Percentiles rank a stretch among this genome's conserved stretches.
Evolutionary conservation across 148 eudicot species (phyloP).

Genomic region (Rhododendron simsii): DNA sequence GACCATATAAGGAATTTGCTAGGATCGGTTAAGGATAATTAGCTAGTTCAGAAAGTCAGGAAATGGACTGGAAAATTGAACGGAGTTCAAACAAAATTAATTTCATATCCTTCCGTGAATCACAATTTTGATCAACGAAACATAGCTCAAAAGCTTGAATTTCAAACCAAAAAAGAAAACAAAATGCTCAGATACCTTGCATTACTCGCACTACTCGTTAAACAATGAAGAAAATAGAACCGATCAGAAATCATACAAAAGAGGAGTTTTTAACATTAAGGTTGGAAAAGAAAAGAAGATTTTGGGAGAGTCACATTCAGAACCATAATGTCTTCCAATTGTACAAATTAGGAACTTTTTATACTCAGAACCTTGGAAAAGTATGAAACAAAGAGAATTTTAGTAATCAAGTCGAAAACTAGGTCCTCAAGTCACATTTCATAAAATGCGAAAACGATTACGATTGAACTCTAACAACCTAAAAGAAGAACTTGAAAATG

Average conservation of each 20-base stretch:
- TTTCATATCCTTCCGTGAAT: background rate
- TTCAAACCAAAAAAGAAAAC: background rate
- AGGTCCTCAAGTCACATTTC: conserved; percentile 11
- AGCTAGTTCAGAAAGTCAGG: background rate
- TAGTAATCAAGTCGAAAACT: background rate
- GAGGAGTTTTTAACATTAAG: background rate
- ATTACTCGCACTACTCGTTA: background rate
- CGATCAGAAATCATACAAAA: background rate
- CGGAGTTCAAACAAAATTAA: background rate
- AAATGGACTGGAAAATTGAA: background rate
- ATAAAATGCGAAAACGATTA: background rate
- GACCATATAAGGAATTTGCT: background rate
- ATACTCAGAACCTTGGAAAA: background rate
- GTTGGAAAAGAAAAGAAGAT: background rate
- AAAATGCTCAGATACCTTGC: background rate
- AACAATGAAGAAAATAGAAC: background rate
- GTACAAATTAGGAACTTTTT: background rate
- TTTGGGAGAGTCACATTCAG: background rate
- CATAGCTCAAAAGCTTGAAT: background rate
- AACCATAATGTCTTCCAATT: background rate
- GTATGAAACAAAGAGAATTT: background rate
- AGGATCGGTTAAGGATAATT: background rate
- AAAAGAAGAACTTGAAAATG: background rate
- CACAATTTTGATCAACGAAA: background rate
- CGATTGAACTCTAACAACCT: conserved; percentile 15